Base-by-base conservation (phyloP, 1,284 basidiomycete species). In the Sutorius eximius region DNA sequence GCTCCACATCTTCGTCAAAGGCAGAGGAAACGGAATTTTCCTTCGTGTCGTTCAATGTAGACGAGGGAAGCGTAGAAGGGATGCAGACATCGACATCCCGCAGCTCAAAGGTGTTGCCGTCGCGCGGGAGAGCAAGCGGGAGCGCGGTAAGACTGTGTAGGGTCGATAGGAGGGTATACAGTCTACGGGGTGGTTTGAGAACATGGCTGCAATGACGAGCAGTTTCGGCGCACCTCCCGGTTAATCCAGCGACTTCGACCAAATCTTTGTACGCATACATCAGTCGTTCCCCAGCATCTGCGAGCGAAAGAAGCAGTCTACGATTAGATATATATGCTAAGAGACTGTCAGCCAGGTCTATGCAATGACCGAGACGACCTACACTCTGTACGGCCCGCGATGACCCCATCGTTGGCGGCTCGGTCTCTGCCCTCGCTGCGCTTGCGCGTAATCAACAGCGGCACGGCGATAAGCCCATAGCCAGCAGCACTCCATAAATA, bases 281-380 rank as follows among this genome's bases (percentile, higher is more conserved):
- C 41, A 97, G 76, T 36, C 94, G 81, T 2, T 95, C 94, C 20
- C 95, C 96, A 0, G 95, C 96, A 65, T 99, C 95, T 4, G 95
- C 95, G 6, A 98, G 83, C 0, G 95, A 95, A 34, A 98, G 80
- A 3, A 98, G 80, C 5, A 98, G 81, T 20, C 95, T 83, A n/a
- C 95, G 84, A 59, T 95, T 97, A 22, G 95, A 96, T 53, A 98
- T 94, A 71, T 98, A 98, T n/a, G 87, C 92, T 93, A 27, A 27
- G n/a, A 42, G n/a, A 51, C 22, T 9, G 44, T 56, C 46, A 53
- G 18, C 11, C 24, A 2, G 33, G 16, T 33, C 12, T 3, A 3
- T 49, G 7, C 5, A 29, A 33, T 30, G 27, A 33, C 8, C 0
- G 18, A 1, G 22, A 9, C 3, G 13, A 71, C 83, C 56, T 57